phyloP scores from a whole-genome alignment of 2,329 filamentous ascomycete species.

The Dryadomyces quercivorus region DNA sequence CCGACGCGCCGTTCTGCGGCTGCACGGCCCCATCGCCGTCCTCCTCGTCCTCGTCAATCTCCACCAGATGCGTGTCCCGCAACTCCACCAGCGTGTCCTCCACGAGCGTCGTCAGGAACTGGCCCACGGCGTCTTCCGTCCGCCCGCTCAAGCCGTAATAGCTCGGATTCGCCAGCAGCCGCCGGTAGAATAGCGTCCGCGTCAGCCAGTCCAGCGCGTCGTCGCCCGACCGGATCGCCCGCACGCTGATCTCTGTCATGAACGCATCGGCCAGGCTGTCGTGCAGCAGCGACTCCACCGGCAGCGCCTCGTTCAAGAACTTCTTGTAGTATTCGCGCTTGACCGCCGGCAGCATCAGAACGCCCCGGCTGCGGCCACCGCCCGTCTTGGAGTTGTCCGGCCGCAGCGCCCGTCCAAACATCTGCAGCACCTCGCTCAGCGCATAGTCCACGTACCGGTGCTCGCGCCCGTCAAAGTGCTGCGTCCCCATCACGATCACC shows the following conservation, averaged over 20 bases:
- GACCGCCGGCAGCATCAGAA: constrained; percentile 91
- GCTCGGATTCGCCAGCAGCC: constrained; percentile 87
- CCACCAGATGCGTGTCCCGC: constrained; percentile 86
- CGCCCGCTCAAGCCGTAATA: constrained; percentile 87
- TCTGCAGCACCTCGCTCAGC: constrained; percentile 86
- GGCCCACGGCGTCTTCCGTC: constrained; percentile 85
- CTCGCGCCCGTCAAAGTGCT: constrained; percentile 92
- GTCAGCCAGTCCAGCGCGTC: constrained; percentile 98
- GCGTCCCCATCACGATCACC: constrained; percentile 93
- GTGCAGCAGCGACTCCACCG: constrained; percentile 88
- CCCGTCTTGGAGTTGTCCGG: constrained; percentile 48
- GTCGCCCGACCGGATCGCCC: constrained; percentile 88
- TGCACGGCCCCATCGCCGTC: constrained; percentile 76
- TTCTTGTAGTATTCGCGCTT: constrained; percentile 99
- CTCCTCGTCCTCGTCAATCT: constrained; percentile 90
- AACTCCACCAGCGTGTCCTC: constrained; percentile 87
- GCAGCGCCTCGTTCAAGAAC: constrained; percentile 90
- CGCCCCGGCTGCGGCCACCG: constrained; percentile 64
- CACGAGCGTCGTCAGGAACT: constrained; percentile 86
- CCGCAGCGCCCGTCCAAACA: constrained; percentile 89
- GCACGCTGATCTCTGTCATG: constrained; percentile 92
- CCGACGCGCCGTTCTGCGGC: constrained; percentile 93
- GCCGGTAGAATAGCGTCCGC: constrained; percentile 95
- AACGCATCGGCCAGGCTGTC: constrained; percentile 91
- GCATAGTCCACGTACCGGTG: constrained; percentile 96